These are phyloP conservation scores for Haberlea rhodopensis DNA, from an alignment of 257 asterid species.

Conservation along the genomic window DNA sequence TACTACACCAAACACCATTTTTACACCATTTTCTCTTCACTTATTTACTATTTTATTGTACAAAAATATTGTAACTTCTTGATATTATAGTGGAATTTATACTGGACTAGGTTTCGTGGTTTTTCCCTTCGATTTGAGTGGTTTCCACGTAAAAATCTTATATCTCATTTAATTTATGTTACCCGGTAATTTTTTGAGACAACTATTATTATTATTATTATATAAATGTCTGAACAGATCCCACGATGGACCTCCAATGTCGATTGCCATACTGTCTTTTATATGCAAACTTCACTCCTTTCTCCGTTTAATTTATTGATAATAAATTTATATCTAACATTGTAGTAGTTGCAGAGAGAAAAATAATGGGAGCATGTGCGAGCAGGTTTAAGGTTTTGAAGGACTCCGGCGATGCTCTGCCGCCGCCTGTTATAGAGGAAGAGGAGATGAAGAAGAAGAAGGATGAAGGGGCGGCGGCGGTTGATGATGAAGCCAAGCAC, in stretches of 20 bases:
- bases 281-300: conserved; percentile 12
- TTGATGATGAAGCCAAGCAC: conserved; percentile 32
- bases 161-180: no score
- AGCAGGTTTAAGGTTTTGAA: conserved; percentile 42
- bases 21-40: no score
- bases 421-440: conserved; percentile 34
- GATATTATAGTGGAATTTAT: no score
- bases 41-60: no score
- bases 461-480: conserved; percentile 27
- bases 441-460: conserved; percentile 24
- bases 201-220: no score
- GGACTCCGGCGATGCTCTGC: conserved; percentile 34
- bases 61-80: no score
- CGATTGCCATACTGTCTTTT: conserved; percentile 27
- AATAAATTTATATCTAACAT: not conserved
- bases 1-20: no score
- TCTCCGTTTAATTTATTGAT: not conserved
- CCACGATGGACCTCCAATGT: conserved; percentile 30
- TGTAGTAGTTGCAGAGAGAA: not conserved
- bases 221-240: conserved; percentile 45
- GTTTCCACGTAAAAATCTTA: no score
- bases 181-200: no score
- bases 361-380: conserved; percentile 64
- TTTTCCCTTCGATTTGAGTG: no score
- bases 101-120: no score